These are phyloP conservation scores for Globisporangium canariense DNA, from an alignment of 352 stramenopile genomes.

Conservation along the genomic window DNA sequence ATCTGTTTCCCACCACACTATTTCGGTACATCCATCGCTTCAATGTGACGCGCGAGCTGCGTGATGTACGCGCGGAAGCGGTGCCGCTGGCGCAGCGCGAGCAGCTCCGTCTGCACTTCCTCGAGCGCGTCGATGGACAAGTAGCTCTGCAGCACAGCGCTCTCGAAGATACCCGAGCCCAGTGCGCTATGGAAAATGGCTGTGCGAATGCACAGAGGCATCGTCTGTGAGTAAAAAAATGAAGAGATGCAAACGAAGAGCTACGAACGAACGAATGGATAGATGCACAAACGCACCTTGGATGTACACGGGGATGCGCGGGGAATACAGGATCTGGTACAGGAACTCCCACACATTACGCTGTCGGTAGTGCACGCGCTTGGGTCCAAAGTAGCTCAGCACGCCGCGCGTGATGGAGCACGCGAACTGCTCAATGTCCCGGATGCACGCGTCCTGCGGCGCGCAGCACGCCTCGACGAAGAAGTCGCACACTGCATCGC, in stretches of 20 bases:
- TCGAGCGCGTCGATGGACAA: conserved; percentile 22
- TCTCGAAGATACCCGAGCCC: conserved; percentile 14
- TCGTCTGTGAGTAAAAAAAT: not conserved
- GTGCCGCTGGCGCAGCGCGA: conserved; percentile 39
- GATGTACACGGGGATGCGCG: conserved; percentile 40
- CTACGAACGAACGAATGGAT: not conserved
- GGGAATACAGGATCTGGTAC: conserved; percentile 66
- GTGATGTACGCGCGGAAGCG: conserved; percentile 58
- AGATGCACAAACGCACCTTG: conserved; percentile 25
- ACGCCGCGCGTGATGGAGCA: conserved; percentile 39
- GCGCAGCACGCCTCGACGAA: conserved; percentile 41
- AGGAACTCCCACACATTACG: conserved; percentile 69
- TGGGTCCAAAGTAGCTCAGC: conserved; percentile 45
- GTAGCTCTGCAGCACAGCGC: conserved; percentile 6
- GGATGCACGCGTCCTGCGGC: conserved; percentile 35
- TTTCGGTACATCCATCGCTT: conserved; percentile 6
- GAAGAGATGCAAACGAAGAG: not conserved
- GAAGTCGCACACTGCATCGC: conserved; percentile 61
- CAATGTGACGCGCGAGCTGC: conserved; percentile 20
- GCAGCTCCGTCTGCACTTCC: conserved; percentile 33
- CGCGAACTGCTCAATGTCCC: conserved; percentile 32
- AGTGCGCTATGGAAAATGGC: conserved; percentile 35
- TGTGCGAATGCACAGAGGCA: not conserved
- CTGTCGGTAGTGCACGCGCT: conserved; percentile 41
- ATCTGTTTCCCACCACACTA: conserved; percentile 6